phyloP scores from a whole-genome alignment of 2,329 filamentous ascomycete species.

The Arthrinium phaeospermum region DNA sequence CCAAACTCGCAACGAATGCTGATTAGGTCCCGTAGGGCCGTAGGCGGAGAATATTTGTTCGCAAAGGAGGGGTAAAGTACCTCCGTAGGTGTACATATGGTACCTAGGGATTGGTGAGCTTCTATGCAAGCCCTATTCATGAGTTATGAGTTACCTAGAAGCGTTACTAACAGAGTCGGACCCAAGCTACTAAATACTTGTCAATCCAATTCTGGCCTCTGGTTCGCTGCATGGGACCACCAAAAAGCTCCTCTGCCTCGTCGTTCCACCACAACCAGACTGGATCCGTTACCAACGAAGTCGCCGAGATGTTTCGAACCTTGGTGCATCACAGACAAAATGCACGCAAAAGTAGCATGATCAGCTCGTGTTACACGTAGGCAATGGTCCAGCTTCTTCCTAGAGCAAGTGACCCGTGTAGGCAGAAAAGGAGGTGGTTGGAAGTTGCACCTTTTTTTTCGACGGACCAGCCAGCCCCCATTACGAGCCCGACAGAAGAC shows the following conservation, averaged over 20 bases:
- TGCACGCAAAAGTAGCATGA: neutral
- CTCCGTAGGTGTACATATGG: neutral
- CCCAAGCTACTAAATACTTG: constrained; percentile 5
- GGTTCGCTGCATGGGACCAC: neutral
- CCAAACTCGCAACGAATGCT: neutral
- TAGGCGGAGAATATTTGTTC: neutral
- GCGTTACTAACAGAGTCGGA: neutral
- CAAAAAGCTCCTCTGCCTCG: constrained; percentile 1
- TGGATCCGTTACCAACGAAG: neutral
- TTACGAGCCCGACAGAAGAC: neutral
- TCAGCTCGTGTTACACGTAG: constrained; percentile 5
- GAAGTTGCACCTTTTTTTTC: neutral
- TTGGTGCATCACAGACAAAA: neutral
- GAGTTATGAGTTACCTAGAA: neutral
- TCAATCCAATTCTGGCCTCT: neutral
- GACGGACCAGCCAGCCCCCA: neutral
- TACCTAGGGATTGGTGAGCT: neutral
- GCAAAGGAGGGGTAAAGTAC: constrained; percentile 5
- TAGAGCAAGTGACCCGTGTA: neutral
- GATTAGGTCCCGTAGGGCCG: constrained; percentile 9
- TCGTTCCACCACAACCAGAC: neutral
- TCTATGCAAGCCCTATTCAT: neutral
- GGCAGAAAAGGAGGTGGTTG: constrained; percentile 14
- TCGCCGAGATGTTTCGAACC: neutral
- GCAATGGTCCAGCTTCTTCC: neutral